These are phyloP conservation scores for Verticillium zaregamsianum DNA, from an alignment of 2,329 filamentous ascomycete species.

Conservation along the genomic window DNA sequence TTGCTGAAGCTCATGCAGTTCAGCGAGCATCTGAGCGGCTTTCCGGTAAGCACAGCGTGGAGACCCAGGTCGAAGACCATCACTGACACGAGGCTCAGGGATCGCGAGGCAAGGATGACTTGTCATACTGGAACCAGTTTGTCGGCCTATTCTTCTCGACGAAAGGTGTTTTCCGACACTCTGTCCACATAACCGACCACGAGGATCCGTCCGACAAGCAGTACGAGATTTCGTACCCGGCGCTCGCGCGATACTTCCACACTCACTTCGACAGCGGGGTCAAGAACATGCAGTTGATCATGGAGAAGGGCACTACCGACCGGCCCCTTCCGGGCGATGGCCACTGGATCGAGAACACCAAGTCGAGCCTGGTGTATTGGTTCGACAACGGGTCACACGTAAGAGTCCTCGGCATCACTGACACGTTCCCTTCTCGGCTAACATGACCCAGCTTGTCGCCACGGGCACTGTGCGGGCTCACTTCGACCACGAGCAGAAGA, in stretches of 20 bases:
- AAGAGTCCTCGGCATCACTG: conserved; percentile 23
- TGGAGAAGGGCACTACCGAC: conserved; percentile 63
- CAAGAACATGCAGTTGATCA: conserved; percentile 77
- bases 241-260: conserved; percentile 82
- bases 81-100: conserved; percentile 31
- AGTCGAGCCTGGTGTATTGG: conserved; percentile 82
- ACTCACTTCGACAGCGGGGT: conserved; percentile 87
- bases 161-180: conserved; percentile 71
- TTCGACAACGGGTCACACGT: conserved; percentile 82
- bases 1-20: conserved; percentile 59
- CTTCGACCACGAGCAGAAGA: conserved; percentile 74
- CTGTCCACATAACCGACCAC: conserved; percentile 52
- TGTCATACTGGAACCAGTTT: conserved; percentile 75
- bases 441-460: conserved; percentile 60
- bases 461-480: conserved; percentile 73
- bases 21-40: conserved; percentile 57
- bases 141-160: conserved; percentile 78
- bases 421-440: conserved; percentile 1
- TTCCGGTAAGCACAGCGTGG: conserved; percentile 32
- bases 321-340: conserved; percentile 56
- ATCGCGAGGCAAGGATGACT: conserved; percentile 59
- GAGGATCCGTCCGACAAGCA: conserved; percentile 65
- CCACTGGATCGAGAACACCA: conserved; percentile 70
- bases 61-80: background rate
- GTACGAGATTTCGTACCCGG: conserved; percentile 80